Base-by-base conservation (phyloP, 768 basidiomycete genomes). In the Pleurotus ostreatus region DNA sequence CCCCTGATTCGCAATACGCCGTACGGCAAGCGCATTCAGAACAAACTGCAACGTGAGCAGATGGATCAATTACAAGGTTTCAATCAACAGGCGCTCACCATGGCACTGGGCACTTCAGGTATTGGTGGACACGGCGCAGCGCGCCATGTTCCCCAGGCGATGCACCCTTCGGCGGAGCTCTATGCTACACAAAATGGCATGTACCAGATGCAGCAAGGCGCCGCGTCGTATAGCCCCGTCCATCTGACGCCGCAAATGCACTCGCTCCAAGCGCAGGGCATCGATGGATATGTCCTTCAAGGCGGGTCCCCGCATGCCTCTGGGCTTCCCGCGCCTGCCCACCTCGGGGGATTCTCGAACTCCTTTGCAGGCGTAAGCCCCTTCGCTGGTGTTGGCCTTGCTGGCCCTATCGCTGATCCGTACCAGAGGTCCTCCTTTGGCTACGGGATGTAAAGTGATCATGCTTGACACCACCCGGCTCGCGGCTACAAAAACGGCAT, bases 1-100 rank as follows among this genome's bases (percentile, higher is more conserved):
- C 97, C 97, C 2, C 81, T 98, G 64, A 99, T 99, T 67, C 90
- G 97, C 66, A 99, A 99, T 74, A 99, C 97, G 8, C 97, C 97
- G 5, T 99, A 99, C 64, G 97, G 97, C 63, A 99, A 99, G 78
- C 88, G 97, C 44, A 99, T 99, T 66, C 96, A 98, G 72, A 95
- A 94, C 78, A 98, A 98, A 74, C 77, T 98, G 54, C 95, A 97
- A 72, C 92, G 96, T 57, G 94, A 96, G 73, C 90, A 92, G 63
- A 80, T 89, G 72, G 89, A 90, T 62, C 79, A 75, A 55, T 86
- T 78, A 46, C 40, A 5, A 78, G 79, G 55, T 85, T 79, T 82
- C 57, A 78, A 78, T 65, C 84, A 82, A 63, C 83, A 84, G 62
- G 70, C 78, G 30, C 74, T 80, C 56, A 85, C 79, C 63, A 78